These are phyloP conservation scores for Dioscorea alata DNA, from an alignment of 106 monocot species.

Conservation along the genomic window DNA sequence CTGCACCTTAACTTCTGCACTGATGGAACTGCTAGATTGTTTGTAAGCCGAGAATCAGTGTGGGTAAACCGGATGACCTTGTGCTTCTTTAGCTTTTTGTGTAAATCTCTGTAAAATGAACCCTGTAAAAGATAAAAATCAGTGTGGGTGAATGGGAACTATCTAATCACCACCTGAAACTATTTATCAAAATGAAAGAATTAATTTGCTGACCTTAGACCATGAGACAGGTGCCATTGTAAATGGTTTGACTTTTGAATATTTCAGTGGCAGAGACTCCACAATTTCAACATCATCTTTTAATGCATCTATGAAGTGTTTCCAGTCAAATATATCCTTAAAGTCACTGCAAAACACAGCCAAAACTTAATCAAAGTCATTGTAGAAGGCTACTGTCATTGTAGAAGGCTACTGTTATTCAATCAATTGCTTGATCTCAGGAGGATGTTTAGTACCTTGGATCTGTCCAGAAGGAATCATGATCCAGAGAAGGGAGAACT, in stretches of 20 bases:
- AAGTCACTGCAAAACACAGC: conserved; percentile 39
- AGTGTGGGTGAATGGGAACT: too few relatives aligned
- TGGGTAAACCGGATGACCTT: conserved; percentile 74
- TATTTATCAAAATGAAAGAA: too few relatives aligned
- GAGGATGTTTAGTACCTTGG: conserved; percentile 25
- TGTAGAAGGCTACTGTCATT: not conserved
- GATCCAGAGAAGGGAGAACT: conserved; percentile 61
- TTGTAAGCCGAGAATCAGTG: conserved; percentile 62
- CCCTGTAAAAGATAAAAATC: conserved; percentile 7
- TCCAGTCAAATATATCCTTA: conserved; percentile 61
- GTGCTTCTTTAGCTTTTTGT: conserved; percentile 35
- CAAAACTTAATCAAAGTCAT: too few relatives aligned
- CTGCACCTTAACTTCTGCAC: conserved; percentile 81
- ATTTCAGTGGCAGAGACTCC: conserved; percentile 32
- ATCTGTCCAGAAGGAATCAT: conserved; percentile 70
- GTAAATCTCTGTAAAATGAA: conserved; percentile 27
- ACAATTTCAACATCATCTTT: conserved; percentile 53
- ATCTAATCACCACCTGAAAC: too few relatives aligned
- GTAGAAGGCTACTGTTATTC: not conserved
- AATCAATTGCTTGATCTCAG: not conserved
- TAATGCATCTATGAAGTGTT: conserved; percentile 45
- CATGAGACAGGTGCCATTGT: conserved; percentile 50
- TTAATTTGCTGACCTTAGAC: conserved; percentile 40
- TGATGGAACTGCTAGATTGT: conserved; percentile 80
- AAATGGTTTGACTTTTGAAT: conserved; percentile 20